Base-by-base conservation (phyloP, 306 rosid species). In the Dalbergia oliveri region DNA sequence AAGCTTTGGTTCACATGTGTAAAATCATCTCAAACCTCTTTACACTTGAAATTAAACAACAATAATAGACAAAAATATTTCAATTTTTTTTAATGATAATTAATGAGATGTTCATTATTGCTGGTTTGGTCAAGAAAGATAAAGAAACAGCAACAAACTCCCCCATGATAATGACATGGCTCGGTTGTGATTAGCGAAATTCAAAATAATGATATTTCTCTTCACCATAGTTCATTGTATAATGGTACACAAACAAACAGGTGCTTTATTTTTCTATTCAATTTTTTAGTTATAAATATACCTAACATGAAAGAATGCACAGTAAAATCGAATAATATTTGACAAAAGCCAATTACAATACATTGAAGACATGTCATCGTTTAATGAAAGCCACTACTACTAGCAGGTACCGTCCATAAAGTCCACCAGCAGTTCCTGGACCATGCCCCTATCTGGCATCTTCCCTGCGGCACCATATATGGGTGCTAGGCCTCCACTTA, bases 391-490 rank as follows among this genome's bases (percentile, higher is more conserved):
- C 61, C 76, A 31, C 80, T 90, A 95, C 61, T 73, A 31, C 80
- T 91, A 95, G 93, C 93, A 95, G 65, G 98, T 72, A 57, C 92
- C 88, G 62, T 95, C 99, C 99, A 95, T 95, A 88, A 68, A 91
- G 86, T 91, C 90, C 10, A 95, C 90, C 80, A 95, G 85, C 90
- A 95, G 81, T 16, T 95, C 98, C 82, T 86, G 88, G 81, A 94
- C 94, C 90, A 80, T 91, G 64, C 81, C 94, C 86, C 99, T 88
- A 71, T 94, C 99, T 39, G 99, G 97, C 90, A 94, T 93, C 88
- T 82, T 93, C 86, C 97, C 99, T 15, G 99, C 99, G 66, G 99
- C 99, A 0, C 99, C 99, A 75, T 94, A 94, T 81, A 94, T 83
- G 45, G 99, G 97, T 69, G 99, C 97, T 15, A 93, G 85, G 49